Base-by-base conservation (phyloP, 768 basidiomycete genomes). In the Boletus pseudo-olivaceus region DNA sequence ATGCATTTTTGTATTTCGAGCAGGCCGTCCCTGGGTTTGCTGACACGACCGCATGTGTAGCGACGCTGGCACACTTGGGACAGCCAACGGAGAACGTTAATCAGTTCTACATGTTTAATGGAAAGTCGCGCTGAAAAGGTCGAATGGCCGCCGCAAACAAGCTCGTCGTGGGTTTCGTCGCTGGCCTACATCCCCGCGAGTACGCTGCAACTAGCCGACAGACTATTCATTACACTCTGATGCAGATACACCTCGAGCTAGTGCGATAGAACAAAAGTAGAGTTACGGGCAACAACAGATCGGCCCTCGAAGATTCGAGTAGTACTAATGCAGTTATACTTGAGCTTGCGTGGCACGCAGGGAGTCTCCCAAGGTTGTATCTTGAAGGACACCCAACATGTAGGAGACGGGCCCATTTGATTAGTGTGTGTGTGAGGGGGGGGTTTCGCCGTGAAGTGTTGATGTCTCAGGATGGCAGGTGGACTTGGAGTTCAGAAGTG, bases 401-500 rank as follows among this genome's bases (percentile, higher is more conserved):
- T 35, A 26, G 17, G 29, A 34, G n/a, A 35, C 34, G 34, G 14
- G 34, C 33, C n/a, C 6, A 11, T 1, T 17, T 27, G 32, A 23
- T 44, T 30, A 3, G 42, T 34, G 34, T n/a, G n/a, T 8, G 48
- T 20, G 19, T 26, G 32, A 37, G 9, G 44, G 32, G n/a, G n/a
- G n/a, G n/a, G n/a, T n/a, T 23, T 23, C 23, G 23, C n/a, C n/a
- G 46, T 58, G 57, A 49, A 34, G 51, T 39, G 43, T 40, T 15
- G 42, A 37, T 49, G 64, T 63, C 58, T 53, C 51, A 62, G 55
- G 62, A 65, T 55, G 62, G 62, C 53, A 64, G 35, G 60, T 55
- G 30, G 23, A 47, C 41, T 51, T 59, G 51, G 57, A 54, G 57
- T 51, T 29, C 51, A 38, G 33, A 55, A 45, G 27, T 41, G 54